A percentile compares a stretch with the other conserved stretches of the same genome.
Evolutionary conservation across 306 rosid species (phyloP).

Genomic region (Cyclanthera cordifolia): DNA sequence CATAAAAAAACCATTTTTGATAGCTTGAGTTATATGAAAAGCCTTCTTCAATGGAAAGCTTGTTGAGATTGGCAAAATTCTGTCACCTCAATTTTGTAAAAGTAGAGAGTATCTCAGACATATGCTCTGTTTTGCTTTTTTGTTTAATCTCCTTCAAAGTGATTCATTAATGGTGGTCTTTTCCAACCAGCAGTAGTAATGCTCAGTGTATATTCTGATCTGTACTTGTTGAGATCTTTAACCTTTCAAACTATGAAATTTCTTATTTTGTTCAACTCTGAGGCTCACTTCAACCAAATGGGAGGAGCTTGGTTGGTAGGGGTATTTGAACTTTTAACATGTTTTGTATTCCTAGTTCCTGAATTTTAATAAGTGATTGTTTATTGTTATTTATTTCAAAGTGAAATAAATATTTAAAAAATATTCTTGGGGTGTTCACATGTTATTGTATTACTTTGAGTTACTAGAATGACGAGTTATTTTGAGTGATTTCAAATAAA

Average conservation of each 20-base stretch:
- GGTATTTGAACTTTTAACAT: too few relatives aligned
- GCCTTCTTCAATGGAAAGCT: constrained; percentile 4
- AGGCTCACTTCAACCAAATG: too few relatives aligned
- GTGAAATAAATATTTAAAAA: too few relatives aligned
- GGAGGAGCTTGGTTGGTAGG: too few relatives aligned
- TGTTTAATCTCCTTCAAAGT: neutral
- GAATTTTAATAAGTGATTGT: too few relatives aligned
- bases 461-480: too few relatives aligned
- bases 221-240: neutral
- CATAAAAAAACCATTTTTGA: constrained; percentile 11
- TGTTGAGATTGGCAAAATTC: neutral
- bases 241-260: neutral
- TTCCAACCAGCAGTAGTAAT: neutral
- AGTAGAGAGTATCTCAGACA: neutral
- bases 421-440: too few relatives aligned
- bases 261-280: too few relatives aligned
- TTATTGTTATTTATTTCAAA: too few relatives aligned
- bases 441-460: too few relatives aligned
- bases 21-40: neutral
- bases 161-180: neutral
- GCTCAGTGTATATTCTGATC: neutral
- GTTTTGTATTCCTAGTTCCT: too few relatives aligned
- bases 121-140: neutral
- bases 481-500: too few relatives aligned
- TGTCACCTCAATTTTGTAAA: neutral